Conservation (phyloP, 2,329 filamentous ascomycete genomes). For the Pyrenochaeta sp. region DNA sequence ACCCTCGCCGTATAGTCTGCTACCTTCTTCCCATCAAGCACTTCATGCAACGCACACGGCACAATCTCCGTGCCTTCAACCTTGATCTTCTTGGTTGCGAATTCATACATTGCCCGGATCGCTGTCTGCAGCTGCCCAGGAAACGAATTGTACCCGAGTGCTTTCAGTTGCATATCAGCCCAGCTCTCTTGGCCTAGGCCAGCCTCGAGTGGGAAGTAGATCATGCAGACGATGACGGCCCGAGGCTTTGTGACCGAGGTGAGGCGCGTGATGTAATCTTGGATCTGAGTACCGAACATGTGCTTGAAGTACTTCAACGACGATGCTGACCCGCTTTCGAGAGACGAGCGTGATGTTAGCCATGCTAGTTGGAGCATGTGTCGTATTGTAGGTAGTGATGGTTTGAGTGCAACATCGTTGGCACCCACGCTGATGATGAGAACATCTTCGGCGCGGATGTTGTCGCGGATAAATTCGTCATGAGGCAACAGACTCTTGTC, state of each 20-base stretch:
- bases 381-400: slow-evolving; percentile 33
- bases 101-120: slow-evolving; percentile 43
- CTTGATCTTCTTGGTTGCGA: slow-evolving; percentile 36
- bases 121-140: slow-evolving; percentile 43
- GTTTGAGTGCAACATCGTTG: slow-evolving; percentile 47
- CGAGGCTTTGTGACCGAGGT: slow-evolving; percentile 41
- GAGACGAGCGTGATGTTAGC: slow-evolving; percentile 30
- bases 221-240: slow-evolving; percentile 49
- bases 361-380: slow-evolving; percentile 46
- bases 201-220: slow-evolving; percentile 48
- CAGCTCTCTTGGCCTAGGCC: slow-evolving; percentile 39
- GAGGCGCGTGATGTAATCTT: slow-evolving; percentile 38
- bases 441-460: slow-evolving; percentile 40
- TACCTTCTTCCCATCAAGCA: slow-evolving; percentile 39
- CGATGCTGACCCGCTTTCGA: slow-evolving; percentile 36
- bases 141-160: slow-evolving; percentile 40
- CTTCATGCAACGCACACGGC: slow-evolving; percentile 43
- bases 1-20: slow-evolving; percentile 47
- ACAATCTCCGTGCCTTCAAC: slow-evolving; percentile 41
- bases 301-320: slow-evolving; percentile 42
- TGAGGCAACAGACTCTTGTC: slow-evolving; percentile 37
- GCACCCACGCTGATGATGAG: slow-evolving; percentile 49
- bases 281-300: slow-evolving; percentile 38
- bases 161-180: slow-evolving; percentile 42
- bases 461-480: slow-evolving; percentile 46